A percentile compares a stretch with the other conserved stretches of the same genome.
Conservation (phyloP, 768 basidiomycete species). For the Auriscalpium orientale region DNA sequence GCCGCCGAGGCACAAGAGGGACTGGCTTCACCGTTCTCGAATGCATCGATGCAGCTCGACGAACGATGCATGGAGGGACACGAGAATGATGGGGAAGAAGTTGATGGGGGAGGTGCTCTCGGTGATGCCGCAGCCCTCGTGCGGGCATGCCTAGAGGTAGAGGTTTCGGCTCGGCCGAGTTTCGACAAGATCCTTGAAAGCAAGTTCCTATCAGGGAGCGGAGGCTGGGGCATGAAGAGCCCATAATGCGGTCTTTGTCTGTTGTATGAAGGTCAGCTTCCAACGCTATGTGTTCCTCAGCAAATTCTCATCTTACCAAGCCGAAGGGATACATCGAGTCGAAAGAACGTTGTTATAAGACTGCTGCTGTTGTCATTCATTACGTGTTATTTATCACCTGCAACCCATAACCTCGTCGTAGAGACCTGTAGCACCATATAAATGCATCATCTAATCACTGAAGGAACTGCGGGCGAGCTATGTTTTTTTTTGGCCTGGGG, state of each 20-base stretch:
- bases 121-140: constrained; percentile 84
- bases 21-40: constrained; percentile 65
- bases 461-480: too few relatives aligned
- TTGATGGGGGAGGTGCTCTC: constrained; percentile 76
- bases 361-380: neutral
- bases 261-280: neutral
- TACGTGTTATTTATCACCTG: neutral
- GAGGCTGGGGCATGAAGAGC: constrained; percentile 57
- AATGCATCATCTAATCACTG: too few relatives aligned
- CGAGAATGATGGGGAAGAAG: constrained; percentile 66
- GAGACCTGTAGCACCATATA: neutral
- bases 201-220: constrained; percentile 70
- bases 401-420: neutral
- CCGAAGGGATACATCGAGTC: too few relatives aligned
- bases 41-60: constrained; percentile 68
- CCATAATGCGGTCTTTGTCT: constrained; percentile 1
- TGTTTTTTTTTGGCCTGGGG: too few relatives aligned
- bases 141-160: constrained; percentile 75
- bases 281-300: neutral
- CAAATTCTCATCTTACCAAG: neutral
- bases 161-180: constrained; percentile 69
- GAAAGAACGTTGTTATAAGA: too few relatives aligned
- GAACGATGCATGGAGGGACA: constrained; percentile 74
- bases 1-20: constrained; percentile 88
- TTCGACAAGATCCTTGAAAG: constrained; percentile 78